phyloP scores from a whole-genome alignment of 495 filamentous ascomycete genomes.

The Tuber indicum region DNA sequence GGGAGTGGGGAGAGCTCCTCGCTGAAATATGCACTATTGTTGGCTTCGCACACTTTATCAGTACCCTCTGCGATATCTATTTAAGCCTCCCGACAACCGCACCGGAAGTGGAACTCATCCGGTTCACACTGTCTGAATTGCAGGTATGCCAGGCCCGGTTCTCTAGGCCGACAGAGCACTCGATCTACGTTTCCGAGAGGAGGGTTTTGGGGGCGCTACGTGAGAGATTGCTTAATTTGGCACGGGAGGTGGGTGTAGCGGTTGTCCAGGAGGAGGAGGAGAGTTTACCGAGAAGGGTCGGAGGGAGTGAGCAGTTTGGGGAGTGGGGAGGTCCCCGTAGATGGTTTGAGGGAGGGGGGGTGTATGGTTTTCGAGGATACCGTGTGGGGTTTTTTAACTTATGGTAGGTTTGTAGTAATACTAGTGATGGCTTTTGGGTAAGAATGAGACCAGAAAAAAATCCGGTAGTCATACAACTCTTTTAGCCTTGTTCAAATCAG shows the following conservation, averaged over 20 bases:
- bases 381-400: too few relatives aligned
- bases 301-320: background rate
- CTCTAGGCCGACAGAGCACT: background rate
- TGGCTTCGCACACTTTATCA: background rate
- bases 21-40: background rate
- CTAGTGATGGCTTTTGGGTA: background rate
- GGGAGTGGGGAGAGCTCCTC: background rate
- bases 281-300: background rate
- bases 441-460: background rate
- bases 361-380: background rate
- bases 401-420: background rate
- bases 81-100: background rate
- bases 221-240: background rate
- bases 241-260: background rate
- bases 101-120: background rate
- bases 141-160: background rate
- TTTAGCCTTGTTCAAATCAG: background rate
- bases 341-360: background rate
- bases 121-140: background rate
- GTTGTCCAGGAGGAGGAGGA: background rate
- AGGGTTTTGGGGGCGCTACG: background rate
- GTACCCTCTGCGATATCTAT: background rate
- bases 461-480: background rate
- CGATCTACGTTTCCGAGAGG: background rate
- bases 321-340: background rate